Conservation (phyloP, 306 rosid genomes). For the Gastrolobium bilobum region DNA sequence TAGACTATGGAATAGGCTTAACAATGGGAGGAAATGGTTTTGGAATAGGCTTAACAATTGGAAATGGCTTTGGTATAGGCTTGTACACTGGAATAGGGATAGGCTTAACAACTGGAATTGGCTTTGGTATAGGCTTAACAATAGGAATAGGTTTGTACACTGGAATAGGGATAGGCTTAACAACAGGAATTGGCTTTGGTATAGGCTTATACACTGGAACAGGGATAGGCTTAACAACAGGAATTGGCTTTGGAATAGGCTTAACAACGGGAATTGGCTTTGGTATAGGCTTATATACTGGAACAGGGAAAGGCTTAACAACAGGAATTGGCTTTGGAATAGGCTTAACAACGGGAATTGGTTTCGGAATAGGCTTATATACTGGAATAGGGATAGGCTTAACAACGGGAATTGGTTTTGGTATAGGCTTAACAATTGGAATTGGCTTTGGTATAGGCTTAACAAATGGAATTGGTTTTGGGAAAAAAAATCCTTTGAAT, state of each 20-base stretch:
- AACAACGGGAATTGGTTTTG: conserved; percentile 1
- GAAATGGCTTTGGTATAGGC: conserved; percentile 9
- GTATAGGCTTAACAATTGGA: background rate
- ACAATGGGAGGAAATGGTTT: conserved; percentile 20
- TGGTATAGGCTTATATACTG: background rate
- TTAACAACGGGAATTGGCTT: conserved; percentile 22
- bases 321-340: background rate
- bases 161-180: conserved; percentile 28
- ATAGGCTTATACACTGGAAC: background rate
- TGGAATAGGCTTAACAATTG: background rate
- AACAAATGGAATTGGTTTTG: conserved; percentile 26
- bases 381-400: conserved; percentile 22
- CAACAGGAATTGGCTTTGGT: background rate
- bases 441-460: no score
- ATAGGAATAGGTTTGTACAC: background rate
- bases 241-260: background rate
- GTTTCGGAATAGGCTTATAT: background rate
- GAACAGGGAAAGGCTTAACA: no score
- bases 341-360: conserved; percentile 32
- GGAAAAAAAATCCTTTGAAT: conserved; percentile 48
- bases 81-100: background rate
- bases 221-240: background rate
- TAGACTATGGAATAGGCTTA: background rate
- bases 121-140: conserved; percentile 2
- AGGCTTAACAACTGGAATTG: background rate